These are phyloP conservation scores for Macadamia integrifolia DNA, from an alignment of 164 flowering plant species.

Conservation along the genomic window DNA sequence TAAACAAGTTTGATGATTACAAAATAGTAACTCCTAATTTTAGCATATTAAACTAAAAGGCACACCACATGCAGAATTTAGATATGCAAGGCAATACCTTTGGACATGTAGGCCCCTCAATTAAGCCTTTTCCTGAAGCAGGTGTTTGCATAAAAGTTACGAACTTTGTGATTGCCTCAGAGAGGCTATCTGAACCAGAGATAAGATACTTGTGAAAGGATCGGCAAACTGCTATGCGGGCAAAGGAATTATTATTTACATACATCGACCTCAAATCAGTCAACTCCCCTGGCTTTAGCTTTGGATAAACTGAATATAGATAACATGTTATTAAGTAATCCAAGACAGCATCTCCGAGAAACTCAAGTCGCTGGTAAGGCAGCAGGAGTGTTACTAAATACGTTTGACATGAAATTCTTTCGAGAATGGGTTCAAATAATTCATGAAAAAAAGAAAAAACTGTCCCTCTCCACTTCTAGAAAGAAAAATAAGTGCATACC, in stretches of 20 bases:
- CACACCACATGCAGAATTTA: not conserved
- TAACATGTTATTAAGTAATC: conserved; percentile 90
- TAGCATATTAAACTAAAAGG: not conserved
- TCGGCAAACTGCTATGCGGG: conserved; percentile 52
- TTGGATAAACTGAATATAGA: conserved; percentile 79
- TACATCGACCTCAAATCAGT: conserved; percentile 78
- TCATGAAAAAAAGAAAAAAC: not conserved
- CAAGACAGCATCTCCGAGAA: conserved; percentile 96
- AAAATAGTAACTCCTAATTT: not conserved
- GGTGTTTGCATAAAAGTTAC: conserved; percentile 34
- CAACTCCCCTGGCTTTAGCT: conserved; percentile 85
- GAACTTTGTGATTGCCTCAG: conserved; percentile 46
- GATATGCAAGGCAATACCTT: conserved; percentile 47
- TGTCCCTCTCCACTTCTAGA: not conserved
- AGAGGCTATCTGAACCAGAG: conserved; percentile 51
- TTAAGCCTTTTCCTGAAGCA: conserved; percentile 21
- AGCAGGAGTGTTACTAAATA: conserved; percentile 9
- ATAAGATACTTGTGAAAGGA: conserved; percentile 64
- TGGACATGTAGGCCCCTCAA: conserved; percentile 62
- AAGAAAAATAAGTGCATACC: conserved; percentile 34
- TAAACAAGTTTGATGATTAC: not conserved
- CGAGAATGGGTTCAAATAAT: conserved; percentile 3
- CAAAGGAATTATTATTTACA: conserved; percentile 79
- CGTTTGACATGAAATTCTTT: conserved; percentile 5
- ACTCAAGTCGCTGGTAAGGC: conserved; percentile 78